phyloP scores from a whole-genome alignment of 768 basidiomycete species.

The Xanthoconium purpureum region DNA sequence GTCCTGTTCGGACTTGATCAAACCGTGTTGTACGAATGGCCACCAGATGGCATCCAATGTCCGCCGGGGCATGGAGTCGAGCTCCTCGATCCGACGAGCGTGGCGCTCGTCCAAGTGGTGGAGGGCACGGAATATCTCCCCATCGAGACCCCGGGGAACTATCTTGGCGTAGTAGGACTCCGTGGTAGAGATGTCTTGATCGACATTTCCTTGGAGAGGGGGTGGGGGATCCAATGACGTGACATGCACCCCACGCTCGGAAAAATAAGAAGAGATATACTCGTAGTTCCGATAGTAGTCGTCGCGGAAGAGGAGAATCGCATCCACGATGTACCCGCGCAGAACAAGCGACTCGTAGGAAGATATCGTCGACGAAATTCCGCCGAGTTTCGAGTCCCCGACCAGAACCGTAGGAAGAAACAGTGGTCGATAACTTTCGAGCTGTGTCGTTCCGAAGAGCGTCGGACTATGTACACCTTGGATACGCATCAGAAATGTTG shows the following conservation, averaged over 20 bases:
- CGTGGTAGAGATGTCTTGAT: constrained; percentile 49
- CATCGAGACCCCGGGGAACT: constrained; percentile 32
- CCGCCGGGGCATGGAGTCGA: constrained; percentile 75
- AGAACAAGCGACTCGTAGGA: constrained; percentile 88
- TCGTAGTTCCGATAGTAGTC: constrained; percentile 85
- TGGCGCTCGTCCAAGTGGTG: constrained; percentile 65
- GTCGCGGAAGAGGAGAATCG: constrained; percentile 80
- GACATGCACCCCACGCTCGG: constrained; percentile 61
- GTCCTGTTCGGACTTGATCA: constrained; percentile 62
- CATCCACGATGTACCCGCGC: constrained; percentile 88
- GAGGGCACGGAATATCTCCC: constrained; percentile 47
- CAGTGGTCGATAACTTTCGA: constrained; percentile 81
- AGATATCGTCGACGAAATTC: constrained; percentile 90
- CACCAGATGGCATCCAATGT: constrained; percentile 87
- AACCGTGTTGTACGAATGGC: constrained; percentile 93
- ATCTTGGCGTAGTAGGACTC: constrained; percentile 71
- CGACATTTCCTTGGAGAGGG: constrained; percentile 37
- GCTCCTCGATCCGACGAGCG: constrained; percentile 57
- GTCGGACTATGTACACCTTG: constrained; percentile 91
- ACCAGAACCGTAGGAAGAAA: constrained; percentile 85
- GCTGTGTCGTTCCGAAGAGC: constrained; percentile 76
- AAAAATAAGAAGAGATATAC: constrained; percentile 78
- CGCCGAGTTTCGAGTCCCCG: constrained; percentile 86
- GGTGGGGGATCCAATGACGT: constrained; percentile 60
- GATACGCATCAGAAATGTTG: constrained; percentile 3